Conservation (phyloP, 768 basidiomycete genomes). For the Mycena crocata region DNA sequence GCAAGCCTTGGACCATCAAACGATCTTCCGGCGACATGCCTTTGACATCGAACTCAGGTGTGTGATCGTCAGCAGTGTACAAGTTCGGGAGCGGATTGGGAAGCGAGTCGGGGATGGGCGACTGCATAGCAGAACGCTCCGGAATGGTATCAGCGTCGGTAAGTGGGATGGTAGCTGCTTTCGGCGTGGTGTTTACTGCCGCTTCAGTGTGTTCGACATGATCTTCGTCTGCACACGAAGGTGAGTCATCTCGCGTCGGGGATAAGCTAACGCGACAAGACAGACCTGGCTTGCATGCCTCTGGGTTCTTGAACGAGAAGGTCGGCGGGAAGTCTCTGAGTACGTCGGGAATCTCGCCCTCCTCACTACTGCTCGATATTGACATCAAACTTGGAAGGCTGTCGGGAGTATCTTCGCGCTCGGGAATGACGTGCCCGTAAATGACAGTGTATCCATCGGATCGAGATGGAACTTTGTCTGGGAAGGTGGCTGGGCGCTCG, state of each 20-base stretch:
- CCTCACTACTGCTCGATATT: neutral
- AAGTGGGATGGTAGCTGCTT: no score
- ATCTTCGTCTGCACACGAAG: no score
- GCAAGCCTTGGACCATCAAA: neutral
- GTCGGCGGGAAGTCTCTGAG: neutral
- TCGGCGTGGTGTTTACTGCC: no score
- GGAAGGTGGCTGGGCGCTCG: no score
- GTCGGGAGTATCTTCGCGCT: neutral
- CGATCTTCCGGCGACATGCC: neutral
- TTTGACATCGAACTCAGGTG: neutral
- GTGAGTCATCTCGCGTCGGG: no score
- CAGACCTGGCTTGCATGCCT: neutral
- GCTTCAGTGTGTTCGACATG: no score
- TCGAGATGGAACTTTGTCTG: neutral
- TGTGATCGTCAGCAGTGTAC: neutral
- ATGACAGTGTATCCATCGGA: neutral
- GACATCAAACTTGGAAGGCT: neutral
- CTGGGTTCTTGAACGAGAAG: neutral
- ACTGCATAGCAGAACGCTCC: no score
- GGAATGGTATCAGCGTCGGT: no score
- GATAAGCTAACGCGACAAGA: no score
- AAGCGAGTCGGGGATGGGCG: no score
- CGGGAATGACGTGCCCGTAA: neutral
- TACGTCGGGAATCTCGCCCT: no score
- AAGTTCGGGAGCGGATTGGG: neutral